Evolutionary conservation across 768 basidiomycete genomes (phyloP), one percentile per base, ranked within the genome.

Genomic region (Lanmaoa pseudosensibilis): DNA sequence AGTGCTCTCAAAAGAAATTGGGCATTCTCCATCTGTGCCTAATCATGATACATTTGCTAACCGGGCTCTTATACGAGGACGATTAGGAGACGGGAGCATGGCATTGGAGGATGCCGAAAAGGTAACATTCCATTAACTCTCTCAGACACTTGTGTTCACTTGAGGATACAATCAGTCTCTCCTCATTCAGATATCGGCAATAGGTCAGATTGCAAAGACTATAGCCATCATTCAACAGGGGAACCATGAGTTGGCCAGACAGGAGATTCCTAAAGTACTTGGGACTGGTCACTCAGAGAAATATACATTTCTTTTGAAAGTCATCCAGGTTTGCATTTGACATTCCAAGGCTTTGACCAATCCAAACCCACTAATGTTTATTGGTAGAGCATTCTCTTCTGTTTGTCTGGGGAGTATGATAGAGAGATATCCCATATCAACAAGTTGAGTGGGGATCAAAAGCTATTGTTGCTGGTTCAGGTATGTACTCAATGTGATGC

Each of bases 131-230:
- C 11, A 27, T 18, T 12, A 2, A 21, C 34, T 18, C 4, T 46
- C 15, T 43, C 8, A 2, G 12, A 23, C 3, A 50, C 19, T 30
- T 12, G 21, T 40, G 27, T 30, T 59, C 7, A 55, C 11, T 30
- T 4, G 23, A 43, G 23, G 10, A n/a, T 18, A 10, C 15, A 5
- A 23, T 41, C 12, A 63, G 62, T 63, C 62, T 10, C 55, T 63
- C 7, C 9, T 4, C 4, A 41, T 63, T 15, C 54, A 45, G 43
- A 8, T 13, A 18, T 63, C 61, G 10, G 25, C 62, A 16, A 64
- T 64, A 27, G 63, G 62, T 13, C 48, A 52, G 33, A 56, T 64
- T 15, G 62, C 63, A 19, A 61, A 50, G 48, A 7, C 38, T 5
- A 53, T 57, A 12, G 63, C 63, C 21, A 32, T 57, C 7, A 60